These are phyloP conservation scores for Rhododendron vialii DNA, from an alignment of 148 eudicot genomes.

Conservation along the genomic window DNA sequence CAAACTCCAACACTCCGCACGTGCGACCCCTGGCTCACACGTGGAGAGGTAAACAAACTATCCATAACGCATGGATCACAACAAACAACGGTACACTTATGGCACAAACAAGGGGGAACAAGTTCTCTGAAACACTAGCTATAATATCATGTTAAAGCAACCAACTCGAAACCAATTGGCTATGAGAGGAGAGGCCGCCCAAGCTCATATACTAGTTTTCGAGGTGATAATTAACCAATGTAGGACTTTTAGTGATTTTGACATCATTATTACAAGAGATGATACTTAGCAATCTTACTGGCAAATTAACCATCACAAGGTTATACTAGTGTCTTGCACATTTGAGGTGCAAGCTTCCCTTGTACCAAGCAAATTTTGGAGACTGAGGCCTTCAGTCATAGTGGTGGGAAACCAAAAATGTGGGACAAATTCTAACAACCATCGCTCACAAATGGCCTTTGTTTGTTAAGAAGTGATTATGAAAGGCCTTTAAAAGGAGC, in stretches of 20 bases:
- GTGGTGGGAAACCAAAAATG: not conserved
- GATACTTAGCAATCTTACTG: not conserved
- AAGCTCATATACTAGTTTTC: too few species aligned
- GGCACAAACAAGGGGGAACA: too few species aligned
- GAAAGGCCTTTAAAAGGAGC: not conserved
- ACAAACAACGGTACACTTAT: too few species aligned
- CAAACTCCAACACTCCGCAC: too few species aligned
- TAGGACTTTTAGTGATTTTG: conserved; percentile 43
- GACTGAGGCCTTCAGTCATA: not conserved
- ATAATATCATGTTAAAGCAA: too few species aligned
- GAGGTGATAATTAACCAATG: too few species aligned
- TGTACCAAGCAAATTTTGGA: not conserved
- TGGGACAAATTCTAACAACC: not conserved
- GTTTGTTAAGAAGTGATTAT: not conserved
- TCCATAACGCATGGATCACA: too few species aligned
- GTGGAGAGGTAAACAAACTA: too few species aligned
- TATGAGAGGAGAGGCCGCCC: too few species aligned
- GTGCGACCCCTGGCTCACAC: too few species aligned
- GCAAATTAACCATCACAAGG: not conserved
- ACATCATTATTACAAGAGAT: conserved; percentile 30
- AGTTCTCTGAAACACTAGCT: too few species aligned
- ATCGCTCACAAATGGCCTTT: not conserved
- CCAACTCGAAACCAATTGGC: too few species aligned
- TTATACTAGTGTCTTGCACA: not conserved
- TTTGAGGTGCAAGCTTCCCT: not conserved